Conservation (phyloP, 768 basidiomycete genomes). For the Tulasnella sp. region DNA sequence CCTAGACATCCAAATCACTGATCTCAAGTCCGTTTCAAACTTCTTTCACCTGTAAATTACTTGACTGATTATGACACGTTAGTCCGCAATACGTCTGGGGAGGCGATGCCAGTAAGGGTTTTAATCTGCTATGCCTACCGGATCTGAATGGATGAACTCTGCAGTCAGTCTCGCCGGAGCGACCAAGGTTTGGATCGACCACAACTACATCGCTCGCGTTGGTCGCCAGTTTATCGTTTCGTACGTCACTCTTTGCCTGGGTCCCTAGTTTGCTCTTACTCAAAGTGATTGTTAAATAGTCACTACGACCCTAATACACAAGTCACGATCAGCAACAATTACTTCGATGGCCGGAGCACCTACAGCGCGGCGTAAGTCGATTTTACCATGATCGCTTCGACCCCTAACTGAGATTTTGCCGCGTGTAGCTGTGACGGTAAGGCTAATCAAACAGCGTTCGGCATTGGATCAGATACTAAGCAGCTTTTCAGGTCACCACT, state of each 20-base stretch:
- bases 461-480: too few relatives aligned
- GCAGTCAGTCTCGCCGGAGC: not conserved
- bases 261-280: not conserved
- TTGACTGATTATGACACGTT: too few relatives aligned
- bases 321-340: not conserved
- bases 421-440: too few relatives aligned
- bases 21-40: not conserved
- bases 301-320: not conserved
- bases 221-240: not conserved
- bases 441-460: too few relatives aligned
- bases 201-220: not conserved
- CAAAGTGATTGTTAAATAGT: not conserved
- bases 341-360: not conserved
- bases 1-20: not conserved
- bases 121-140: not conserved
- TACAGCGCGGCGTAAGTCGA: not conserved
- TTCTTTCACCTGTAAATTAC: not conserved
- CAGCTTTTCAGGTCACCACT: not conserved
- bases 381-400: too few relatives aligned
- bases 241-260: not conserved
- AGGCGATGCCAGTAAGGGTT: not conserved
- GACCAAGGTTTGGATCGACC: not conserved
- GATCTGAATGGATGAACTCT: not conserved
- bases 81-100: not conserved
- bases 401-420: too few relatives aligned